A percentile compares a stretch with the other conserved stretches of the same genome.
Conservation (phyloP, 345 rosid genomes). For the Salix arbutifolia region DNA sequence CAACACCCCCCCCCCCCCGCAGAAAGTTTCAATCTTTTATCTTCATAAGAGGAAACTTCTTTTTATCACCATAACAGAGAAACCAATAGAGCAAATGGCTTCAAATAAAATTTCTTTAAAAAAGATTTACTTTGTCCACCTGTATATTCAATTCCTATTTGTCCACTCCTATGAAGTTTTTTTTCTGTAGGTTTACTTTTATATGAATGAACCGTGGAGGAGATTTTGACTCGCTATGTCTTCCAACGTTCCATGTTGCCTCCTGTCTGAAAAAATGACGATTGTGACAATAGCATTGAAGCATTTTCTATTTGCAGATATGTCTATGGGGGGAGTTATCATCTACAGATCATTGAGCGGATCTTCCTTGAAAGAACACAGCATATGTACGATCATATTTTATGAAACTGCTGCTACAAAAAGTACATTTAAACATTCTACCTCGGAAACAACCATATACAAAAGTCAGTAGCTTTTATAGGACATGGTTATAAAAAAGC, state of each 20-base stretch:
- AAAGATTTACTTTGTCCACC: too few relatives aligned
- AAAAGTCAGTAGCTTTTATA: not conserved
- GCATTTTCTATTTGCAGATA: not conserved
- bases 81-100: constrained; percentile 22
- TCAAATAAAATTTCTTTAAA: constrained; percentile 1
- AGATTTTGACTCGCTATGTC: too few relatives aligned
- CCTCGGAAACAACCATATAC: not conserved
- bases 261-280: not conserved
- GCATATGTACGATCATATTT: not conserved
- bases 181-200: too few relatives aligned
- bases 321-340: not conserved
- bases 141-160: too few relatives aligned
- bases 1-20: not conserved
- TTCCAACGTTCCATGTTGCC: not conserved
- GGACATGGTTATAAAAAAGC: not conserved
- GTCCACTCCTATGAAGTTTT: too few relatives aligned
- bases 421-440: not conserved
- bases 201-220: too few relatives aligned
- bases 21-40: not conserved
- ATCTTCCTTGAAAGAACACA: not conserved
- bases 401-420: not conserved
- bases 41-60: not conserved
- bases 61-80: not conserved
- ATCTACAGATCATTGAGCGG: not conserved
- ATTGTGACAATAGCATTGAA: not conserved